Conservation (phyloP, 208 protist species). For the Acanthamoeba pearcei region DNA sequence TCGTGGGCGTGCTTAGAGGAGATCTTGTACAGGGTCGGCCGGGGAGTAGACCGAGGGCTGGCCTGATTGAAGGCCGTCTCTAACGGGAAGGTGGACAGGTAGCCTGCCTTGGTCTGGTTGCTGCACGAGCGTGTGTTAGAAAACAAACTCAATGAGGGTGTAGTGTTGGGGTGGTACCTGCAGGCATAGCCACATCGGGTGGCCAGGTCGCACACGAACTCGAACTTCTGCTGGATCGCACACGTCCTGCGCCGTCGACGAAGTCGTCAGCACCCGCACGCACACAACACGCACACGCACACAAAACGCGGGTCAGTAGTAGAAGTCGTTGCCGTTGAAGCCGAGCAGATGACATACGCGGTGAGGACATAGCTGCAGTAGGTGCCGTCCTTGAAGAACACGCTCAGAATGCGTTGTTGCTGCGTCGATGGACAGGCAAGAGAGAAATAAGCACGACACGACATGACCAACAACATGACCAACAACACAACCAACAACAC, state of each 20-base stretch:
- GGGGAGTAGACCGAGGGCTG: constrained; percentile 79
- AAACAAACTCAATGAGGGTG: no score
- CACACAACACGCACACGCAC: background rate
- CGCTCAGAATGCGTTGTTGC: background rate
- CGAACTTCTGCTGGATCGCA: constrained; percentile 18
- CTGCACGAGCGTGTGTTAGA: no score
- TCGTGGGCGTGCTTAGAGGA: constrained; percentile 71
- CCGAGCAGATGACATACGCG: background rate
- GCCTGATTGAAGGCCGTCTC: constrained; percentile 67
- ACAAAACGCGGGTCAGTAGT: background rate
- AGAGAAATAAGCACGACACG: no score
- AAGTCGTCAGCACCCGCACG: background rate
- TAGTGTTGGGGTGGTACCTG: no score
- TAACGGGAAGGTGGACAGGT: constrained; percentile 78
- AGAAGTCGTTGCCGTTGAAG: no score
- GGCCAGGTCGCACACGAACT: no score
- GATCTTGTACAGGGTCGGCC: constrained; percentile 71
- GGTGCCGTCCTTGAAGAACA: constrained; percentile 24
- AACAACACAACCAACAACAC: no score
- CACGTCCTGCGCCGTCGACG: background rate
- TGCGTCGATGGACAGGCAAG: no score
- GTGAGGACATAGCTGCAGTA: constrained; percentile 11
- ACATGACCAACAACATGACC: no score
- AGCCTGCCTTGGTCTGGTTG: constrained; percentile 73
- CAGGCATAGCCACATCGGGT: no score